Conservation (phyloP, 768 basidiomycete species). For the Phylloporus sp. region DNA sequence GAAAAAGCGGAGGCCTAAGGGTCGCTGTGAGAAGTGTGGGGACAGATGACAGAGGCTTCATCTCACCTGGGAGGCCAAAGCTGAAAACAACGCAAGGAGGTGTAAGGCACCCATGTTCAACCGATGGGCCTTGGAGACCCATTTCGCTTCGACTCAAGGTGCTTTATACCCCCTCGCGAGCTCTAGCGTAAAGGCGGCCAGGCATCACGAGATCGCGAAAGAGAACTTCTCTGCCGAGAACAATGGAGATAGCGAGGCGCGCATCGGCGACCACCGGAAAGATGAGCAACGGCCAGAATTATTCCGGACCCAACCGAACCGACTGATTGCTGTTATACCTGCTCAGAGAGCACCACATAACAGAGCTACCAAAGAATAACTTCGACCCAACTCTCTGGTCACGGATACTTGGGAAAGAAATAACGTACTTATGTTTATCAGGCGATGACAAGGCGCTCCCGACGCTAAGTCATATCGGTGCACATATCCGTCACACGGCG, state of each 20-base stretch:
- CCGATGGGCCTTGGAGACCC: background rate
- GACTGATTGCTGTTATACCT: too few relatives aligned
- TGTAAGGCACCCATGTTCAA: slow-evolving; percentile 9
- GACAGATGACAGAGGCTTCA: background rate
- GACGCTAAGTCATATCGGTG: too few relatives aligned
- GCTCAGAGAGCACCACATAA: too few relatives aligned
- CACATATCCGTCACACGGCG: too few relatives aligned
- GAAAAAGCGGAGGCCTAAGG: too few relatives aligned
- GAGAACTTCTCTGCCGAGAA: too few relatives aligned
- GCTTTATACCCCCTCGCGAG: slow-evolving; percentile 14
- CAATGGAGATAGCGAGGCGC: background rate
- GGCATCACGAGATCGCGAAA: background rate
- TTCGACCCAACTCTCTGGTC: too few relatives aligned
- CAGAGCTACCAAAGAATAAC: too few relatives aligned
- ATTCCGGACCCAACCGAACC: too few relatives aligned
- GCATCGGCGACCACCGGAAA: background rate
- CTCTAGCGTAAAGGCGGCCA: slow-evolving; percentile 1
- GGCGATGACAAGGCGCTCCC: too few relatives aligned
- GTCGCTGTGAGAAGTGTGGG: too few relatives aligned
- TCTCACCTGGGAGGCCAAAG: slow-evolving; percentile 7
- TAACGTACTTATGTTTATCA: too few relatives aligned
- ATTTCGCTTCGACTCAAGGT: background rate
- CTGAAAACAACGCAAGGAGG: background rate
- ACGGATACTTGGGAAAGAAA: background rate
- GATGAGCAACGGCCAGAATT: background rate